phyloP scores from a whole-genome alignment of 192 early-diverging fungal species.

The Helicostylum pulchrum region DNA sequence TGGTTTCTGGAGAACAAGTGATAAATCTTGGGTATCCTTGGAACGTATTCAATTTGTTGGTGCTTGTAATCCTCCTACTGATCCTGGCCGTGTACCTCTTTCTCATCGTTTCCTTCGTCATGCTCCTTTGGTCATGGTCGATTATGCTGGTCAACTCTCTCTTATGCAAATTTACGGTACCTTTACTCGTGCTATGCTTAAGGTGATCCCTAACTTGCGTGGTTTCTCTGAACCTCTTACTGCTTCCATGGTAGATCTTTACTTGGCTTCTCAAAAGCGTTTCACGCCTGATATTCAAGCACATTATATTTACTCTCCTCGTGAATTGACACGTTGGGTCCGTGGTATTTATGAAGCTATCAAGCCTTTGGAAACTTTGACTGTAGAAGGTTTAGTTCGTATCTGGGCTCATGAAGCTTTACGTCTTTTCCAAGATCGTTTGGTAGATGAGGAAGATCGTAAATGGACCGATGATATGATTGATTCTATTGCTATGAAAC shows the following conservation, averaged over 20 bases:
- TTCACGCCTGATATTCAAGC: slow-evolving; percentile 98
- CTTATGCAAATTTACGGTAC: slow-evolving; percentile 95
- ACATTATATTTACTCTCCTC: slow-evolving; percentile 98
- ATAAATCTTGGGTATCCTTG: slow-evolving; percentile 91
- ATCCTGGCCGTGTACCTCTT: slow-evolving; percentile 95
- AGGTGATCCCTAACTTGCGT: slow-evolving; percentile 84
- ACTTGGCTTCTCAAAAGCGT: slow-evolving; percentile 79
- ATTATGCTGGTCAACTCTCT: slow-evolving; percentile 93
- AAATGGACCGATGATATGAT: slow-evolving; percentile 89
- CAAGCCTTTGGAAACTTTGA: slow-evolving; percentile 73
- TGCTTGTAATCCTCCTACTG: slow-evolving; percentile 99
- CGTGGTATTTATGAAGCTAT: slow-evolving; percentile 97
- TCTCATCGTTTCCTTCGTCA: slow-evolving; percentile 96
- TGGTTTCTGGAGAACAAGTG: slow-evolving; percentile 93
- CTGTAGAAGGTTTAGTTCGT: slow-evolving; percentile 84
- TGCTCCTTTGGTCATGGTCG: slow-evolving; percentile 95
- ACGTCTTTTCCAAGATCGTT: slow-evolving; percentile 97
- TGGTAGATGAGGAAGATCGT: slow-evolving; percentile 85
- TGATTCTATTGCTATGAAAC: slow-evolving; percentile 74
- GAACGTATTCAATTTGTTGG: slow-evolving; percentile 99
- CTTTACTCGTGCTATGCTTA: slow-evolving; percentile 89
- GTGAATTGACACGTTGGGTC: slow-evolving; percentile 99
- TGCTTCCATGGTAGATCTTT: slow-evolving; percentile 96
- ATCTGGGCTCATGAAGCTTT: slow-evolving; percentile 98
- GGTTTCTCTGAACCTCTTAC: slow-evolving; percentile 91